A percentile compares a stretch with the other conserved stretches of the same genome.
These are phyloP conservation scores for Apiospora sp. DNA, from an alignment of 2,329 filamentous ascomycete species.

Conservation along the genomic window DNA sequence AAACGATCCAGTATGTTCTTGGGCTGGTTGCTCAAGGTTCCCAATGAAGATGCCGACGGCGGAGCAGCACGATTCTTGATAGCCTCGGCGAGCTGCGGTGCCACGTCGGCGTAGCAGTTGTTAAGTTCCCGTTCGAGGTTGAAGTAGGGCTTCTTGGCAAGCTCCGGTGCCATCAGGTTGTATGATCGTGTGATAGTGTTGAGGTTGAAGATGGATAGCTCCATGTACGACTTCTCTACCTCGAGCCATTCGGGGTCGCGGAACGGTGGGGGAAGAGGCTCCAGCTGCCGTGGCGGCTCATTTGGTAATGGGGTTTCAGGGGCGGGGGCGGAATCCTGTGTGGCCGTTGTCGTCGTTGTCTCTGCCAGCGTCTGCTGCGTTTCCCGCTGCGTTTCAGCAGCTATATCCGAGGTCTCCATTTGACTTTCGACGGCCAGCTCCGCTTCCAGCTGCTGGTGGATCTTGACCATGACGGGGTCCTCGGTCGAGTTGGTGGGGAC, in stretches of 20 bases:
- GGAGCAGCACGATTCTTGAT: constrained; percentile 73
- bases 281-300: constrained; percentile 29
- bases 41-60: constrained; percentile 50
- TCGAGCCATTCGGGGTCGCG: constrained; percentile 62
- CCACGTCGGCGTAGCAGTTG: constrained; percentile 85
- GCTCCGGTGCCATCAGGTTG: constrained; percentile 91
- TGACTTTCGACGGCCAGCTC: constrained; percentile 30
- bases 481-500: constrained; percentile 56
- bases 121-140: constrained; percentile 82
- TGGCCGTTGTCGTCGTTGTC: neutral
- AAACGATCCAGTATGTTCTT: constrained; percentile 70
- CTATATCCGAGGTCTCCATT: constrained; percentile 24
- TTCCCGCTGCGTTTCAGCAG: neutral
- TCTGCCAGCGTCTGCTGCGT: neutral
- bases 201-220: constrained; percentile 77
- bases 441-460: constrained; percentile 44
- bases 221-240: constrained; percentile 32
- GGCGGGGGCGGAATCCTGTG: constrained; percentile 21
- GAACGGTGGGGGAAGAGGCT: constrained; percentile 66
- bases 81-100: constrained; percentile 74
- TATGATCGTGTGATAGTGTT: constrained; percentile 86
- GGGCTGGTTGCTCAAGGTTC: constrained; percentile 49
- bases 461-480: constrained; percentile 57
- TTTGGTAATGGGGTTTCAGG: constrained; percentile 22
- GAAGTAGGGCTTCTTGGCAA: constrained; percentile 94